These are phyloP conservation scores for Berberis vulgaris DNA, from an alignment of 164 flowering plant genomes.

Conservation along the genomic window DNA sequence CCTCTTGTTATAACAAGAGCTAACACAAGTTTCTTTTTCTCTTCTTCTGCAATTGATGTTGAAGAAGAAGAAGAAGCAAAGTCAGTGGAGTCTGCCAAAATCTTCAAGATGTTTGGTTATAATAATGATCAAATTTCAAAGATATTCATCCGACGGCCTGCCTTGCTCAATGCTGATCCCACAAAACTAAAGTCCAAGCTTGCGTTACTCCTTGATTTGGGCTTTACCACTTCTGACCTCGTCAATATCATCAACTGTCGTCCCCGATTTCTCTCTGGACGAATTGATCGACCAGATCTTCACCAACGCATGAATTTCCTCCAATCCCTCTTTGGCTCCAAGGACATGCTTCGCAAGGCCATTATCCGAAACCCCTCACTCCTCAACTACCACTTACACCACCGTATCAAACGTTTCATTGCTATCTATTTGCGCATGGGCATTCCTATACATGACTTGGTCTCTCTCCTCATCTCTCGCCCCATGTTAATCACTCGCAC, in stretches of 20 bases:
- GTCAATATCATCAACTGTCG: slow-evolving; percentile 5
- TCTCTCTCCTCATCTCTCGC: slow-evolving; percentile 1
- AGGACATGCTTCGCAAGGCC: slow-evolving; percentile 2
- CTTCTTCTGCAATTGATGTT: background rate
- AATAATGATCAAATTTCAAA: background rate
- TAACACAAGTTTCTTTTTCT: background rate
- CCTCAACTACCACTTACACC: background rate
- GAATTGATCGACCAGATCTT: background rate
- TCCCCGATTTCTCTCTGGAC: background rate
- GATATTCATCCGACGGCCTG: background rate
- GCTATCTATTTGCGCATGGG: background rate
- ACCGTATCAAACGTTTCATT: background rate
- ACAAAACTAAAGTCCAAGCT: slow-evolving; percentile 1
- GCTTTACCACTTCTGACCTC: background rate
- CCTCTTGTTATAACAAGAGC: background rate
- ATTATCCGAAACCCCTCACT: slow-evolving; percentile 2
- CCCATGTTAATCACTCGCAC: slow-evolving; percentile 2
- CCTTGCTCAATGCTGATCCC: background rate
- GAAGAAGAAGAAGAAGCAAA: background rate
- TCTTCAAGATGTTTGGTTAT: background rate
- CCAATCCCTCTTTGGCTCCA: background rate
- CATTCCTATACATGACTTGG: background rate
- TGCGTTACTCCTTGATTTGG: background rate
- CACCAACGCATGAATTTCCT: slow-evolving; percentile 1
- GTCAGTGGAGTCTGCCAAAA: background rate